Base-by-base conservation (phyloP, 2,329 filamentous ascomycete species). In the Lachnellula hyalina region DNA sequence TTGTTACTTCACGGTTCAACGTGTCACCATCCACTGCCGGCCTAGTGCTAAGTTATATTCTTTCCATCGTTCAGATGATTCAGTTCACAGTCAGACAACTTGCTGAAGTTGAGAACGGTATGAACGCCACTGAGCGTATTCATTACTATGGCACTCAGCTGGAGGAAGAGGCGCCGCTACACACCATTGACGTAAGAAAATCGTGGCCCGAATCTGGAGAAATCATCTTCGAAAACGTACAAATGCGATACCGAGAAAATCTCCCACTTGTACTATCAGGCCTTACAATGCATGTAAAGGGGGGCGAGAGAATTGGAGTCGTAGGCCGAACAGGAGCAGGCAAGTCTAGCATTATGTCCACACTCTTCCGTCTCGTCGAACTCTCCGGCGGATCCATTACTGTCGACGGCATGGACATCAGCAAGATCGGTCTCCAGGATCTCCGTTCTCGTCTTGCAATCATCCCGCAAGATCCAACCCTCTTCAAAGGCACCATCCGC, bases 71-170 rank as follows among this genome's bases (percentile, higher is more conserved):
- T 17, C 90, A 95, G 71, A 91, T 96, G 87, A 86, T 97, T 61
- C 93, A 96, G 68, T 96, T 96, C 71, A 93, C 90, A 0, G 90
- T 97, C 17, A 84, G 94, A 17, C 93, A 97, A 72, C 79, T 96
- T 7, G 93, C 93, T 25, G 93, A 96, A 71, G 90, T 97, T 8
- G 93, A 97, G 72, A 97, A 96, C 73, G 90, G 92, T 68, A 97
- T 97, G 93, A 97, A 96, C 70, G 86, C 92, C 0, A 94, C 95
- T 0, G 93, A 97, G 73, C 86, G 94, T 49, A 78, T 97, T 35
- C 85, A 91, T 69, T 90, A 96, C 74, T 97, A 97, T 69, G 92
- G 90, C 52, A 90, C 83, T 0, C 73, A 89, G 63, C 81, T 99
- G 4, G 91, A 96, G 60, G 87, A 96, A 68, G 94, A 97, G 71